Evolutionary conservation across 306 rosid genomes (phyloP).

Genomic region (Potentilla sterilis): DNA sequence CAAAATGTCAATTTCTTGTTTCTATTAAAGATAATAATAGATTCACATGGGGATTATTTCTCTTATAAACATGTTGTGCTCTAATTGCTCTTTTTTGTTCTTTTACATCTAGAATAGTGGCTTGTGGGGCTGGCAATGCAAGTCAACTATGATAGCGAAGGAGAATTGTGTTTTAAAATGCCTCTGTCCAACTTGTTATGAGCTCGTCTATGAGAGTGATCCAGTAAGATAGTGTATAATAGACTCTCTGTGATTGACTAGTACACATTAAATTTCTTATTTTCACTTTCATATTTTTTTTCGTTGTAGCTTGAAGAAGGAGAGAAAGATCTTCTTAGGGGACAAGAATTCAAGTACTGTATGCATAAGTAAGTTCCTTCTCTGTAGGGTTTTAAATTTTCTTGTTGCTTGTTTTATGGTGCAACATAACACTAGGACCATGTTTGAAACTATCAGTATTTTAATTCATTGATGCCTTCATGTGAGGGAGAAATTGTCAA

Average conservation of each 20-base stretch:
- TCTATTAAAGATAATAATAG: background rate
- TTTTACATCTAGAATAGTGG: slow-evolving; percentile 45
- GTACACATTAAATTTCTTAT: background rate
- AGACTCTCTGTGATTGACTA: background rate
- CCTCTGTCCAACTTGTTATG: slow-evolving; percentile 78
- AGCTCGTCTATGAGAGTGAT: slow-evolving; percentile 73
- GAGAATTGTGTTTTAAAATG: slow-evolving; percentile 91
- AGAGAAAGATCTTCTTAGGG: slow-evolving; percentile 73
- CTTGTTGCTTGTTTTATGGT: background rate
- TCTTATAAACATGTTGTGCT: background rate
- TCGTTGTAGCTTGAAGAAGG: slow-evolving; percentile 88
- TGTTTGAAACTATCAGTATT: background rate
- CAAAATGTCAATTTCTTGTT: background rate
- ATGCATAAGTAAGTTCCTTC: slow-evolving; percentile 67
- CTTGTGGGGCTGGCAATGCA: slow-evolving; percentile 83
- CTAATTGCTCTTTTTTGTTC: slow-evolving; percentile 8
- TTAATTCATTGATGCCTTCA: background rate
- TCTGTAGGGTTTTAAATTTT: slow-evolving; percentile 10
- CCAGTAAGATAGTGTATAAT: slow-evolving; percentile 52
- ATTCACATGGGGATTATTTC: background rate
- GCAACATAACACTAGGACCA: background rate
- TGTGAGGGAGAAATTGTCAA: background rate
- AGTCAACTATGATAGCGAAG: slow-evolving; percentile 62
- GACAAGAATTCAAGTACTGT: slow-evolving; percentile 86
- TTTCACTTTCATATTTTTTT: slow-evolving; percentile 3